Evolutionary conservation across 768 basidiomycete genomes (phyloP), one percentile per base, ranked within the genome.

Genomic region (Porphyrellus cyaneotinctus): DNA sequence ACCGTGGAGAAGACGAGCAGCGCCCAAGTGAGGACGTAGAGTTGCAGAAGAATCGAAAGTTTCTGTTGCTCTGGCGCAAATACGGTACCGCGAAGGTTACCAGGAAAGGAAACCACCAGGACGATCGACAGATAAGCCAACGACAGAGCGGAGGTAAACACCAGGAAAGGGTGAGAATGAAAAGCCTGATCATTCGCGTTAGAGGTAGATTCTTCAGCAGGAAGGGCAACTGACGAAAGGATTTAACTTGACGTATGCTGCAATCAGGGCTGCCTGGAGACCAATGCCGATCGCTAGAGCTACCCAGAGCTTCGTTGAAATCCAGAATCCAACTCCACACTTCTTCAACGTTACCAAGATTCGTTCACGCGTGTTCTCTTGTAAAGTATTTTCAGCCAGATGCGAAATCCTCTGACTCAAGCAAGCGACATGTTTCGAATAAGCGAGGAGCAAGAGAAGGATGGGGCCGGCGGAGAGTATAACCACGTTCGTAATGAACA

Each of bases 401-500:
- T 43, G 33, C 10, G 46, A 55, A 38, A 61, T 33, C 8, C 55
- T 50, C 43, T 63, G 56, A 26, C 63, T 58, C 15, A 47, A 58
- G 17, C 56, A 58, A 17, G 63, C 49, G 39, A 71, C 51, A 6
- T 70, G 59, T 2, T 70, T 63, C 51, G 69, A 72, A 36, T 65
- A 70, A 1, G 78, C 61, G 8, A 86, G 65, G 4, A 80, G 66
- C 2, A 79, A 54, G 3, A 84, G 64, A 18, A 79, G 39, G 43
- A 85, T 64, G 0, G 88, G 88, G 0, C 85, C 85, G n/a, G 78
- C 67, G n/a, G 81, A 69, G 18, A 91, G 75, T 17, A 84, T 62
- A 9, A 82, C 68, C 22, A 88, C 72, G 60, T 91, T 84, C 63
- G 74, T 70, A 4, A 77, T 76, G 31, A 82, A 74, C 44, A 90